phyloP scores from a whole-genome alignment of 257 asterid genomes.

The Cruciata laevipes region DNA sequence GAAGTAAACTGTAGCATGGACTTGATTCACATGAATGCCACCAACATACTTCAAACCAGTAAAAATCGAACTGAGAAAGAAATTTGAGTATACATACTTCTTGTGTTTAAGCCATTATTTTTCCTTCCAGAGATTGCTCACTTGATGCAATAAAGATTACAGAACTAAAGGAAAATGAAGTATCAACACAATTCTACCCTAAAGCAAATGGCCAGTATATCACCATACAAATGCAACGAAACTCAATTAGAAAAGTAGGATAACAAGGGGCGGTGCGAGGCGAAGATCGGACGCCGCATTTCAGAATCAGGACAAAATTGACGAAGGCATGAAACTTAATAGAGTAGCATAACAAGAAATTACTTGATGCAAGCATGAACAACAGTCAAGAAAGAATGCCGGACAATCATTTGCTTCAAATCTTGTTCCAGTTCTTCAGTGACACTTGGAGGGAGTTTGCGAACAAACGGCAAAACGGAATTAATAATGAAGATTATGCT shows the following conservation, averaged over 20 bases:
- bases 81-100: not conserved
- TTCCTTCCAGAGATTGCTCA: not conserved
- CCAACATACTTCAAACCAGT: not conserved
- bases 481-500: conserved; percentile 86
- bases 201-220: not conserved
- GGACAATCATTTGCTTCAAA: conserved; percentile 94
- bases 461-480: conserved; percentile 83
- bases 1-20: not conserved
- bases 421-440: conserved; percentile 93
- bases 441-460: conserved; percentile 73
- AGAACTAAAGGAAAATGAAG: not conserved
- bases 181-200: not conserved
- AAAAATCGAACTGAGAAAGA: not conserved
- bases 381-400: conserved; percentile 93
- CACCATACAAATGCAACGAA: not conserved
- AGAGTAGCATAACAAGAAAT: not conserved
- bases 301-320: not conserved
- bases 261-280: not conserved
- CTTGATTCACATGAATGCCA: not conserved
- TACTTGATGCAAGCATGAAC: conserved; percentile 98
- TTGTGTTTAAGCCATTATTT: too few species aligned
- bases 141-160: not conserved
- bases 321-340: not conserved
- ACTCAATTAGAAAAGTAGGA: not conserved
- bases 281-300: not conserved